A percentile compares a stretch with the other conserved stretches of the same genome.
phyloP scores from a whole-genome alignment of 768 basidiomycete species.

The Cystoderma amianthinum region DNA sequence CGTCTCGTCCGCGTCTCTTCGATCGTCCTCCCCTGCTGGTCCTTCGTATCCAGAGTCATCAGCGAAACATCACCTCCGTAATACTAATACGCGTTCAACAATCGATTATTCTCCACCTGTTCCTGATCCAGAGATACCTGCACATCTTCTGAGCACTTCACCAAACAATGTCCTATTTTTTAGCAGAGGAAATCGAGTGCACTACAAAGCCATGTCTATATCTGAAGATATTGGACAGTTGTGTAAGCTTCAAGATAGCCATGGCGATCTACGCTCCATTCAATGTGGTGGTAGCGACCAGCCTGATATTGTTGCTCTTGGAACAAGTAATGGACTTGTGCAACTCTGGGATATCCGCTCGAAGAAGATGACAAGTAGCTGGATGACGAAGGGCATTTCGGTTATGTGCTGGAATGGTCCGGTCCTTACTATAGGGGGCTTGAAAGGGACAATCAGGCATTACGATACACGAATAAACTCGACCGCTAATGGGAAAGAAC shows the following conservation, averaged over 20 bases:
- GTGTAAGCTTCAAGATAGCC: constrained; percentile 38
- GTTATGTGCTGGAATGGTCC: constrained; percentile 62
- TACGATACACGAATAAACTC: no score
- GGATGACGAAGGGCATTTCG: constrained; percentile 53
- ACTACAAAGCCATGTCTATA: constrained; percentile 37
- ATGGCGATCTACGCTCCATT: constrained; percentile 37
- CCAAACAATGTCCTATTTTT: no score
- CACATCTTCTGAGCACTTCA: no score
- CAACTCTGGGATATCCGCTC: constrained; percentile 69
- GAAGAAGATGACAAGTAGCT: constrained; percentile 45
- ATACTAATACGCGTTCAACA: no score
- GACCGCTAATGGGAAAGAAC: no score
- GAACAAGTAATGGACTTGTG: constrained; percentile 53
- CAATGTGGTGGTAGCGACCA: constrained; percentile 27
- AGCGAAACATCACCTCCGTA: no score
- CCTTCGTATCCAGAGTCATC: no score
- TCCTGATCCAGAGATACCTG: no score
- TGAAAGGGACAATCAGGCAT: no score
- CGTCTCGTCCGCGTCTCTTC: no score
- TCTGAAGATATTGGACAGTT: constrained; percentile 41
- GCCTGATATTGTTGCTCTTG: constrained; percentile 47
- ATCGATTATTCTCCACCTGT: no score
- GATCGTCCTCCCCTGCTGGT: no score
- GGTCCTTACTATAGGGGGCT: constrained; percentile 63
- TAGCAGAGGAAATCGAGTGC: constrained; percentile 50